Conservation (phyloP, 2,329 filamentous ascomycete genomes). For the Clonostachys byssicola region DNA sequence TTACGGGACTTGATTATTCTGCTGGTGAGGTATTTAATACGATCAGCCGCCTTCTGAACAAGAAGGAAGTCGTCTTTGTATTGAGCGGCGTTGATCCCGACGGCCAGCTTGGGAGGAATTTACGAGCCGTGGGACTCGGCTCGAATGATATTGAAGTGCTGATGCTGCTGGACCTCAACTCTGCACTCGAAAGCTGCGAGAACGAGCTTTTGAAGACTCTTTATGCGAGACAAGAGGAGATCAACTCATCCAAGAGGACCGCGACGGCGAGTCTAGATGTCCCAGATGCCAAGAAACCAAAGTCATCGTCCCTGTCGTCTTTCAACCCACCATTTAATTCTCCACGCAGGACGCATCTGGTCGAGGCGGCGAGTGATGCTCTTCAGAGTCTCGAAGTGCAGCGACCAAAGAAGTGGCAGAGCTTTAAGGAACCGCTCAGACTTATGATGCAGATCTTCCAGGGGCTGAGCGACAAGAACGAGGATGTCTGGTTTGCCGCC, state of each 20-base stretch:
- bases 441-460: conserved; percentile 96
- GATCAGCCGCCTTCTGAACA: conserved; percentile 77
- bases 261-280: conserved; percentile 43
- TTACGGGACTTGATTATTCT: conserved; percentile 92
- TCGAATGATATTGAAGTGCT: conserved; percentile 69
- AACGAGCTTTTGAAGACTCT: conserved; percentile 85
- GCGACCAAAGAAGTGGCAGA: conserved; percentile 67
- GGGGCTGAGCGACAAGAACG: conserved; percentile 77
- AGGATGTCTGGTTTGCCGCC: conserved; percentile 91
- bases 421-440: conserved; percentile 84
- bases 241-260: conserved; percentile 38
- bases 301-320: conserved; percentile 18
- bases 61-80: conserved; percentile 74
- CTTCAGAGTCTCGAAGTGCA: conserved; percentile 62
- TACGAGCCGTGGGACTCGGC: conserved; percentile 80
- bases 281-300: conserved; percentile 23
- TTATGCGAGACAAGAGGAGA: conserved; percentile 65
- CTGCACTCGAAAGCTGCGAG: conserved; percentile 88
- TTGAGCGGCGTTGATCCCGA: conserved; percentile 78
- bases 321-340: conserved; percentile 60
- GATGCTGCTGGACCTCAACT: conserved; percentile 87
- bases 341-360: conserved; percentile 73
- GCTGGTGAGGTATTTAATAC: conserved; percentile 93
- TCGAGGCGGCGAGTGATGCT: conserved; percentile 72
- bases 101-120: conserved; percentile 69